Percentiles rank a stretch among this genome's conserved stretches.
Conservation (phyloP, 2,329 filamentous ascomycete genomes). For the Bipolaris oryzae region DNA sequence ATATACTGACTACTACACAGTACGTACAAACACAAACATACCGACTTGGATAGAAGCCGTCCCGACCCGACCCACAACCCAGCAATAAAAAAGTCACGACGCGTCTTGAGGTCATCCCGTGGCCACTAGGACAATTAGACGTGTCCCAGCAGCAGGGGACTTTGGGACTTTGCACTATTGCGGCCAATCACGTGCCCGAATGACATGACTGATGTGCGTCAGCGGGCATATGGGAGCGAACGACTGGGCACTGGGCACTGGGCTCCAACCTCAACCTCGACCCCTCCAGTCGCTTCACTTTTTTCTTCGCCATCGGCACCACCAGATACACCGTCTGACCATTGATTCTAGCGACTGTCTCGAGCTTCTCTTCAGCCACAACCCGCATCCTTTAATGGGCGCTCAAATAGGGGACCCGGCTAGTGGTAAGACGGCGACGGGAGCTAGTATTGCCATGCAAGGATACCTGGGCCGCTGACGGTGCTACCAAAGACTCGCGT, state of each 20-base stretch:
- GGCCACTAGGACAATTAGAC: not conserved
- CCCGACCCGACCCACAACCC: no score
- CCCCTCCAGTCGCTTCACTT: not conserved
- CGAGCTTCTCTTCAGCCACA: not conserved
- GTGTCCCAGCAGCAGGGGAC: not conserved
- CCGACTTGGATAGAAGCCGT: no score
- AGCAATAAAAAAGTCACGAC: conserved; percentile 10
- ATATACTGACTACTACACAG: no score
- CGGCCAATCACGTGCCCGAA: conserved; percentile 15
- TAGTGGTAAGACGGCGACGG: conserved; percentile 19
- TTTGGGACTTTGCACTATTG: not conserved
- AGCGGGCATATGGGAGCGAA: not conserved
- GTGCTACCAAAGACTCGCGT: not conserved
- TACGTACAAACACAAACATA: no score
- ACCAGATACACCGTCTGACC: not conserved
- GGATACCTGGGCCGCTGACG: not conserved
- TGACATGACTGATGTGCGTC: conserved; percentile 10
- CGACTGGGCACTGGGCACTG: not conserved
- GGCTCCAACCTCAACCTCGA: not conserved
- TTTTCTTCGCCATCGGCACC: not conserved
- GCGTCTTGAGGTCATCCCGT: conserved; percentile 17
- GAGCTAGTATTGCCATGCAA: conserved; percentile 17
- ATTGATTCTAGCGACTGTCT: not conserved
- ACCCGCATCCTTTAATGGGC: conserved; percentile 2
- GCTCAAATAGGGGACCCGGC: conserved; percentile 19